phyloP scores from a whole-genome alignment of 1,284 basidiomycete genomes.

The Ganoderma meredithae region DNA sequence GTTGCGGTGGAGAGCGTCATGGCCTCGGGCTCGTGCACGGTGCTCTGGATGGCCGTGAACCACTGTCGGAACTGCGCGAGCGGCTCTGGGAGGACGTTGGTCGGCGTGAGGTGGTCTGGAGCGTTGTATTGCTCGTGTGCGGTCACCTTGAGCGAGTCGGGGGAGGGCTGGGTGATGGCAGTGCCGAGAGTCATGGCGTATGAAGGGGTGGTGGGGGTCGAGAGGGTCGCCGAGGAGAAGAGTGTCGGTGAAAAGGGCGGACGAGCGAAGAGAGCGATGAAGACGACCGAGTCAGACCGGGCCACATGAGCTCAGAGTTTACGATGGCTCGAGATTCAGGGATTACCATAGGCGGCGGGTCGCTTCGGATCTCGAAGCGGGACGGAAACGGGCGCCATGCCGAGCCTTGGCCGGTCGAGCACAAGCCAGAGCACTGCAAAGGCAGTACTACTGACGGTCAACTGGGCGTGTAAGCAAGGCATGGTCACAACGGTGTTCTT shows the following conservation, averaged over 20 bases:
- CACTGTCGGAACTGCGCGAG: conserved; percentile 85
- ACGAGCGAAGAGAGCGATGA: conserved; percentile 8
- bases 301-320: conserved; percentile 17
- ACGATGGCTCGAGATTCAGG: conserved; percentile 1
- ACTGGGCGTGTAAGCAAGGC: neutral
- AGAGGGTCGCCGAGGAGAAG: neutral
- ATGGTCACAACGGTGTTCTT: neutral
- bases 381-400: neutral
- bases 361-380: neutral
- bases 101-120: conserved; percentile 64
- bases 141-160: conserved; percentile 68
- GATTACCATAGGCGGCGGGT: conserved; percentile 5
- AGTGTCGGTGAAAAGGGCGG: conserved; percentile 1
- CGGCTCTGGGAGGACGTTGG: conserved; percentile 69
- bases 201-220: neutral
- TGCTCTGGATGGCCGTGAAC: conserved; percentile 73
- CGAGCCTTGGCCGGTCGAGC: neutral
- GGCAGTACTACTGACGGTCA: too few relatives aligned
- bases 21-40: conserved; percentile 86
- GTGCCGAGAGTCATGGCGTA: conserved; percentile 30
- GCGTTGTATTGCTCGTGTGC: conserved; percentile 82
- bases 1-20: conserved; percentile 88
- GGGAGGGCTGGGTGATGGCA: conserved; percentile 39
- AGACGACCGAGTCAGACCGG: conserved; percentile 23
- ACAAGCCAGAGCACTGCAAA: neutral